These are phyloP conservation scores for Beverwykella pulmonaria DNA, from an alignment of 495 filamentous ascomycete genomes.

Conservation along the genomic window DNA sequence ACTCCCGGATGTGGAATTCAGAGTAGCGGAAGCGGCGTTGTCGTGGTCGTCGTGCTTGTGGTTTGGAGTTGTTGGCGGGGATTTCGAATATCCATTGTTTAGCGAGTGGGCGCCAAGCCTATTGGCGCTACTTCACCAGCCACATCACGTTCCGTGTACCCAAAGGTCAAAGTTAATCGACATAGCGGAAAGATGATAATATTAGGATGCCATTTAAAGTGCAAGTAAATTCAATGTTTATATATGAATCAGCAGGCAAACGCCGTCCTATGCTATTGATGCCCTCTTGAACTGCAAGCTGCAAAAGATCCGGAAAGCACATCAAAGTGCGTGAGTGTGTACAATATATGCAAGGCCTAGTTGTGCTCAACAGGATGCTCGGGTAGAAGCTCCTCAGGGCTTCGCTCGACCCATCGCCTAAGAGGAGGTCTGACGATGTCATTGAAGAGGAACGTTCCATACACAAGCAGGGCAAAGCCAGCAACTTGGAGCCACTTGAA, in stretches of 20 bases:
- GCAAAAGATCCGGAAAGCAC: not conserved
- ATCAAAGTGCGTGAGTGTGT: not conserved
- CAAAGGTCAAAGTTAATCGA: not conserved
- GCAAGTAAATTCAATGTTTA: not conserved
- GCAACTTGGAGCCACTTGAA: constrained; percentile 97
- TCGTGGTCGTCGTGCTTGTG: constrained; percentile 13
- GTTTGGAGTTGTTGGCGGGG: constrained; percentile 2
- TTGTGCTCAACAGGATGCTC: constrained; percentile 85
- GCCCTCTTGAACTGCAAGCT: not conserved
- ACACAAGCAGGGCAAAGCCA: constrained; percentile 87
- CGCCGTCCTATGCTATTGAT: not conserved
- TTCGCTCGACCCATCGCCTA: constrained; percentile 43
- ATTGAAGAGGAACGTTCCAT: constrained; percentile 97
- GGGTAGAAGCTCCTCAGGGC: constrained; percentile 67
- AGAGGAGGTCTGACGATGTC: constrained; percentile 83
- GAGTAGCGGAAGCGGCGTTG: constrained; percentile 22
- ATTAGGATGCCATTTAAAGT: not conserved
- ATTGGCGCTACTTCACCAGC: not conserved
- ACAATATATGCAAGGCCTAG: constrained; percentile 35
- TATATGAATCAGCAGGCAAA: too few species aligned
- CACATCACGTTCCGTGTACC: not conserved
- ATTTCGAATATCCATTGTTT: not conserved
- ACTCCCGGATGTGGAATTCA: constrained; percentile 30
- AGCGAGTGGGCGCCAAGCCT: constrained; percentile 23
- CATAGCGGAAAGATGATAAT: not conserved